Evolutionary conservation across 345 rosid genomes (phyloP).

Genomic region (Bretschneidera sinensis): DNA sequence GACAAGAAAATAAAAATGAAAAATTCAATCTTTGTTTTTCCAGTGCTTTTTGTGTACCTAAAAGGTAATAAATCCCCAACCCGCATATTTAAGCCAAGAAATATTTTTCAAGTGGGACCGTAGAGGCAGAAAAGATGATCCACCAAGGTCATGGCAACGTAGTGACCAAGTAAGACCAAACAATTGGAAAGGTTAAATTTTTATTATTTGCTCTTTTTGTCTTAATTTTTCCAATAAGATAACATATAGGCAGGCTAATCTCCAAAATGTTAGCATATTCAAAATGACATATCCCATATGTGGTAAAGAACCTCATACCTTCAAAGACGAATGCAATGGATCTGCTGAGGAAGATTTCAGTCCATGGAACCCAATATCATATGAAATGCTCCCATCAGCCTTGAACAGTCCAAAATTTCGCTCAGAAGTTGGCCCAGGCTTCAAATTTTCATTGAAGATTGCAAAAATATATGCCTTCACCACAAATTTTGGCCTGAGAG

Average conservation of each 20-base stretch:
- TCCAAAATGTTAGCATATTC: constrained; percentile 6
- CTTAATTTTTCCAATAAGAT: background rate
- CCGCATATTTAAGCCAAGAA: background rate
- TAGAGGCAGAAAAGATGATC: background rate
- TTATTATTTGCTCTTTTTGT: background rate
- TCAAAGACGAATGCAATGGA: constrained; percentile 36
- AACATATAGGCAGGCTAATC: background rate
- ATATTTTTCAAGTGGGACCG: no score
- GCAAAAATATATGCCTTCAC: constrained; percentile 92
- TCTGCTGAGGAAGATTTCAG: constrained; percentile 66
- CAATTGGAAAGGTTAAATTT: background rate
- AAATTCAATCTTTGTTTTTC: background rate
- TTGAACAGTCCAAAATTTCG: constrained; percentile 86
- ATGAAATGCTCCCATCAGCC: constrained; percentile 84
- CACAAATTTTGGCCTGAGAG: constrained; percentile 65
- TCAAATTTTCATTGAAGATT: constrained; percentile 71
- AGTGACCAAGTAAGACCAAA: background rate
- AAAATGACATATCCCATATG: constrained; percentile 7
- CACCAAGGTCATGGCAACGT: background rate
- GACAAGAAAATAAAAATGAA: no score
- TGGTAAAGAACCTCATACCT: constrained; percentile 49
- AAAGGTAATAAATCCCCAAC: background rate
- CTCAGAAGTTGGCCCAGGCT: constrained; percentile 88
- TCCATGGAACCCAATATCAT: constrained; percentile 75
- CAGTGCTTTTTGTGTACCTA: no score